phyloP scores from a whole-genome alignment of 116 monocot species.

The Phalaenopsis hybrid region DNA sequence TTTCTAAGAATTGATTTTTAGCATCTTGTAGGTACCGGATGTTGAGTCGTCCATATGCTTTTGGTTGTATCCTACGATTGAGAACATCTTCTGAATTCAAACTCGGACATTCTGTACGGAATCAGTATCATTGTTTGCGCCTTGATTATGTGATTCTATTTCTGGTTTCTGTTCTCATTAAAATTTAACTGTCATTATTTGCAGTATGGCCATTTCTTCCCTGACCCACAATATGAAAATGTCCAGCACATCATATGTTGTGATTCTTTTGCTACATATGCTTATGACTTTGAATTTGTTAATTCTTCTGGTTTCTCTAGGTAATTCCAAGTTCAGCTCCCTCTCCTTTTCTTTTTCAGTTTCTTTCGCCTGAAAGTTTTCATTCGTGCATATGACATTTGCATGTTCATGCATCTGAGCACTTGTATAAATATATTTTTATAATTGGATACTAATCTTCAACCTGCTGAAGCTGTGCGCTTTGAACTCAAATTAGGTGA shows the following conservation, averaged over 20 bases:
- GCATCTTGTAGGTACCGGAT: slow-evolving; percentile 61
- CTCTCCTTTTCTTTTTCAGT: not conserved
- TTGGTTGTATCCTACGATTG: slow-evolving; percentile 83
- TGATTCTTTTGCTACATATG: slow-evolving; percentile 94
- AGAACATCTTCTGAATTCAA: slow-evolving; percentile 95
- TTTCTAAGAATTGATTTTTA: not conserved
- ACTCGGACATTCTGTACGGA: slow-evolving; percentile 71
- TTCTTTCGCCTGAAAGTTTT: not conserved
- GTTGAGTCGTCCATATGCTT: slow-evolving; percentile 97
- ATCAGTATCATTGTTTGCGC: not conserved
- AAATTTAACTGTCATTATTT: slow-evolving; percentile 11
- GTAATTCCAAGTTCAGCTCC: slow-evolving; percentile 18
- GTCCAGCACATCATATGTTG: slow-evolving; percentile 99
- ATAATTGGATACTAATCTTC: not conserved
- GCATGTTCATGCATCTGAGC: not conserved
- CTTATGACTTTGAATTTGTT: slow-evolving; percentile 92
- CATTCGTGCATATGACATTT: not conserved
- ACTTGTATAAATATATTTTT: not conserved
- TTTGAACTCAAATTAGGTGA: not conserved
- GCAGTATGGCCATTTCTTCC: slow-evolving; percentile 99
- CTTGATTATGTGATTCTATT: not conserved
- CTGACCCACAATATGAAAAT: slow-evolving; percentile 97
- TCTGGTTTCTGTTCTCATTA: slow-evolving; percentile 7
- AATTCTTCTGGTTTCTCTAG: slow-evolving; percentile 71
- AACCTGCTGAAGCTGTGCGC: not conserved